Percentiles rank a stretch among this genome's conserved stretches.
These are phyloP conservation scores for Leccinum barrowsii DNA, from an alignment of 768 basidiomycete genomes.

Conservation along the genomic window DNA sequence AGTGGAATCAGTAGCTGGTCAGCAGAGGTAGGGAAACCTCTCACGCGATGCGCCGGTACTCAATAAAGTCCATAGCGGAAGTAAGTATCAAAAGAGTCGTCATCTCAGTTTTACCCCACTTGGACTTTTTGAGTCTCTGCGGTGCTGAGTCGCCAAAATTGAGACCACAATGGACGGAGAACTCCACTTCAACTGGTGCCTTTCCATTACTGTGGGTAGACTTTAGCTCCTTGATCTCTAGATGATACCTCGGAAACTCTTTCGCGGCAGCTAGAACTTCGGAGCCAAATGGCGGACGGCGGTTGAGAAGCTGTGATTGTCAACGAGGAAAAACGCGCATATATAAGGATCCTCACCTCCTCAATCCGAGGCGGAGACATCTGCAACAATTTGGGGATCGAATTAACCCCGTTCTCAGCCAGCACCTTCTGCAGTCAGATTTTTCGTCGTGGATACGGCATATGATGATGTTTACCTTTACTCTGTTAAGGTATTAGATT, in stretches of 20 bases:
- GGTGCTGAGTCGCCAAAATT: slow-evolving; percentile 27
- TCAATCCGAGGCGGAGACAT: slow-evolving; percentile 64
- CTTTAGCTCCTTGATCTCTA: slow-evolving; percentile 48
- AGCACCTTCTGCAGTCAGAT: slow-evolving; percentile 52
- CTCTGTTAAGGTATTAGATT: slow-evolving; percentile 10
- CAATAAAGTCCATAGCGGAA: slow-evolving; percentile 70
- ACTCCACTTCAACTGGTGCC: slow-evolving; percentile 52
- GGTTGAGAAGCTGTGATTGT: slow-evolving; percentile 60
- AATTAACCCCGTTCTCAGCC: slow-evolving; percentile 66
- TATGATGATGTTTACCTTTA: slow-evolving; percentile 19
- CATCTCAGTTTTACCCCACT: slow-evolving; percentile 48
- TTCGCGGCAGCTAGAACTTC: slow-evolving; percentile 58
- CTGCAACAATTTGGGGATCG: slow-evolving; percentile 52
- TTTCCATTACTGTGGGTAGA: slow-evolving; percentile 42
- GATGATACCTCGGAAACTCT: slow-evolving; percentile 63
- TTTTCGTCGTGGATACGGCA: background rate
- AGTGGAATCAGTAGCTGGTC: slow-evolving; percentile 2
- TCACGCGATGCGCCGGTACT: slow-evolving; percentile 78
- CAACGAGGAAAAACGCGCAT: background rate
- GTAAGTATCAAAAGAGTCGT: slow-evolving; percentile 72
- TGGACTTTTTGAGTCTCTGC: slow-evolving; percentile 44
- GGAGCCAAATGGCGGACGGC: slow-evolving; percentile 69
- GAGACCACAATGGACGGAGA: slow-evolving; percentile 58
- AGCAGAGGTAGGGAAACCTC: slow-evolving; percentile 13
- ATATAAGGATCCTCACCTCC: slow-evolving; percentile 37